phyloP scores from a whole-genome alignment of 306 rosid genomes.

The Vigna unguiculata region DNA sequence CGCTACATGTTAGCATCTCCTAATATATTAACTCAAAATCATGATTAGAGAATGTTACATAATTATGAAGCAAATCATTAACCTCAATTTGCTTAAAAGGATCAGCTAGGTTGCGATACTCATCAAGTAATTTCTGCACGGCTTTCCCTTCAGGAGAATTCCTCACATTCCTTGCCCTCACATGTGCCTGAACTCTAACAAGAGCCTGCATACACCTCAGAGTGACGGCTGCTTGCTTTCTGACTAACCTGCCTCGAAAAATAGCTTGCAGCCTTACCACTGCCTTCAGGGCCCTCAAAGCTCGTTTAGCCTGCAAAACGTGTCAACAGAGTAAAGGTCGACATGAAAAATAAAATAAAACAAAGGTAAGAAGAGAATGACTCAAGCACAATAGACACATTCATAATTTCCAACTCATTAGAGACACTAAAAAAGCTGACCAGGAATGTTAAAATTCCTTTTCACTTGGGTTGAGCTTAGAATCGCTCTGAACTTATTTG shows the following conservation, averaged over 20 bases:
- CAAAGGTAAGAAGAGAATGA: neutral
- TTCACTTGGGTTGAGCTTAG: neutral
- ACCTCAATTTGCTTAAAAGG: constrained; percentile 69
- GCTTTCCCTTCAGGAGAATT: constrained; percentile 58
- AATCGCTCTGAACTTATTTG: neutral
- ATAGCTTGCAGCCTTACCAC: constrained; percentile 90
- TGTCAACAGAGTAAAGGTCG: constrained; percentile 13
- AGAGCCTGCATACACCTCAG: constrained; percentile 97
- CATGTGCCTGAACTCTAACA: constrained; percentile 79
- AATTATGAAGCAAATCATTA: constrained; percentile 32
- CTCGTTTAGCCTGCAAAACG: constrained; percentile 71
- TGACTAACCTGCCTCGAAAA: constrained; percentile 77
- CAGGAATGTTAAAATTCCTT: constrained; percentile 20
- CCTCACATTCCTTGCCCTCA: constrained; percentile 69
- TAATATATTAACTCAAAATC: neutral
- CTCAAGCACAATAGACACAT: constrained; percentile 25
- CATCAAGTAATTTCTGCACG: constrained; percentile 51
- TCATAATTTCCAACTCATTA: constrained; percentile 16
- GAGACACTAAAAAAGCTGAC: neutral
- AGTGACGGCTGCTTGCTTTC: constrained; percentile 93
- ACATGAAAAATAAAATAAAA: neutral
- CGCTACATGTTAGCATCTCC: constrained; percentile 23
- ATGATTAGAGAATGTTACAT: constrained; percentile 16
- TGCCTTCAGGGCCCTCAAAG: constrained; percentile 86
- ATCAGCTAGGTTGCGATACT: constrained; percentile 49